Evolutionary conservation across 768 basidiomycete species (phyloP), one percentile per base, ranked within the genome.

Genomic region (Mrakia gelida): DNA sequence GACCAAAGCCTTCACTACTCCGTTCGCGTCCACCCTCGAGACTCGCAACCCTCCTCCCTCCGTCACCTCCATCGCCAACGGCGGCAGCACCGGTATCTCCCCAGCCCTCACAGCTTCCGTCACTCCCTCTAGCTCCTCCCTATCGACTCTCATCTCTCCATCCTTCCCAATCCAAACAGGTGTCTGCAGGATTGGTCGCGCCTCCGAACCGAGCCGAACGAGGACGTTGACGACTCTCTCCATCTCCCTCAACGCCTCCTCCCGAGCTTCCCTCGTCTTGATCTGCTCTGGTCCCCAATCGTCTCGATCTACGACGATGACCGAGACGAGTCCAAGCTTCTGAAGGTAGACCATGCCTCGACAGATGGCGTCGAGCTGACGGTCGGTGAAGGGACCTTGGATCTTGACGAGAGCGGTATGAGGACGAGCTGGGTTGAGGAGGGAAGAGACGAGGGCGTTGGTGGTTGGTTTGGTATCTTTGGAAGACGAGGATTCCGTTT

Each of bases 331-430:
- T 2, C 97, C 97, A 26, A 98, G 91, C 83, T 95, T 96, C 84
- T 96, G 93, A 68, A 99, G 89, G 84, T 97, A 95, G 59, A 95
- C 92, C 86, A 99, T 89, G 73, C 97, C 97, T 59, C 91, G 89
- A 59, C 92, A 90, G 81, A 99, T 93, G 83, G 95, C 95, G 80
- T 96, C 93, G 77, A 98, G 89, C 82, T 98, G 97, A 11, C 90
- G 88, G 84, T 96, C 92, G 15, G 90, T 92, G 83, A 98, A 98
- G 3, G 97, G 97, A 15, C 95, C 94, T 84, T 98, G 97, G 3
- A 98, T 86, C 85, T 98, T 98, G 81, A 99, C 95, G 23, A 99
- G 89, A 7, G 95, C 94, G 0, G 97, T 96, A 73, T 93, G 91
- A 63, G 68, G 78, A 90, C 86, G 74, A 92, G 89, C 34, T 9